Base-by-base conservation (phyloP, 2,329 filamentous ascomycete genomes). In the Fusarium sp. region DNA sequence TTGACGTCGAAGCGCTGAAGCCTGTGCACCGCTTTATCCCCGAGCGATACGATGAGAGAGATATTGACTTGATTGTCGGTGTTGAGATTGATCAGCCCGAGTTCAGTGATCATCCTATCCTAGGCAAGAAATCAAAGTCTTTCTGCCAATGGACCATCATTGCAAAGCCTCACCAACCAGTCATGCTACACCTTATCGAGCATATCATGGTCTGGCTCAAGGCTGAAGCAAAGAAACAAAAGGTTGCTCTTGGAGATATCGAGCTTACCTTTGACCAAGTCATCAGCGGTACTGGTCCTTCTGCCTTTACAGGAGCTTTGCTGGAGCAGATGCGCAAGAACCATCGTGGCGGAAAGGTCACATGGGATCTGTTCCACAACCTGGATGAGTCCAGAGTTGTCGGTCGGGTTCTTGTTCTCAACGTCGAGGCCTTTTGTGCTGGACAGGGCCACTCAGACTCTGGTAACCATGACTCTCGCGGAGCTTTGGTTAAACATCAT, bases 141-240 rank as follows among this genome's bases (percentile, higher is more conserved):
- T 93, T 93, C 78, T 93, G 91, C 78, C 91, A 93, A 77, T 93
- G 91, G 91, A 93, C 91, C 1, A 92, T 93, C 76, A 91, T 92
- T 83, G 88, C 88, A 74, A 92, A 92, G 77, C 90, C 91, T 2
- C 83, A 85, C 23, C 86, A 90, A 31, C 90, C 90, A 4, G 89
- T 93, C 62, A 92, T 93, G 90, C 83, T 93, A 79, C 83, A 83
- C 37, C 84, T 93, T 7, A 87, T 93, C 51, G 90, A 93, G 78
- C 88, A 91, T 75, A 93, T 93, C 78, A 87, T 93, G 80, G 78
- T 82, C 2, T 93, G 91, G 91, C 83, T 93, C 55, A 86, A 88
- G 33, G 86, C 85, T 2, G 85, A 92, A 7, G 86, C 91, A 4
- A 81, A 82, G 54, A 79, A 88, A 66, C 91, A 93, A 76, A 85